phyloP scores from a whole-genome alignment of 23 red algal genomes.

The Gracilaria gracilis region DNA sequence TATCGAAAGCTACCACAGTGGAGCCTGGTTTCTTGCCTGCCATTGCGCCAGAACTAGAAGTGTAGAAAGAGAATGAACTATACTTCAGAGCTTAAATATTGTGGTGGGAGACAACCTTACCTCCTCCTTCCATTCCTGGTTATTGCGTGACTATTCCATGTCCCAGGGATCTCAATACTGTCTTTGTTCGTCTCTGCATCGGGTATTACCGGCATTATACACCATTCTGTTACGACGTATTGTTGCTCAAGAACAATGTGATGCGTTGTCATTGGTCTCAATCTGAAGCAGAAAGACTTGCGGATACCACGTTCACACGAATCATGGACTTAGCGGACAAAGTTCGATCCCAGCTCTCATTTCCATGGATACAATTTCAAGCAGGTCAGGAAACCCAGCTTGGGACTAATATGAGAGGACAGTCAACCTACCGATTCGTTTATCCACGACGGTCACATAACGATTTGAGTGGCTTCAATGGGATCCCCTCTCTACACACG shows the following conservation, averaged over 20 bases:
- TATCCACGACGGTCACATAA: not conserved
- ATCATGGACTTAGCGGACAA: slow-evolving; percentile 49
- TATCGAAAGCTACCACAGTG: slow-evolving; percentile 27
- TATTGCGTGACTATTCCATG: too few species aligned
- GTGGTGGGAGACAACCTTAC: slow-evolving; percentile 56
- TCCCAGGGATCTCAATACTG: slow-evolving; percentile 67
- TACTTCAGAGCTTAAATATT: slow-evolving; percentile 45
- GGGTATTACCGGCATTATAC: slow-evolving; percentile 71
- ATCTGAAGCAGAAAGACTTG: slow-evolving; percentile 51
- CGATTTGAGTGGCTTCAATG: not conserved
- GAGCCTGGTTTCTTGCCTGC: slow-evolving; percentile 52
- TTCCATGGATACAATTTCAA: slow-evolving; percentile 23
- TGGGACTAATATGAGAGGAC: not conserved
- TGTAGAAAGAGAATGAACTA: slow-evolving; percentile 25
- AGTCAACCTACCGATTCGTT: not conserved
- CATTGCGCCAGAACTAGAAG: slow-evolving; percentile 62
- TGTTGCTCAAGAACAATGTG: slow-evolving; percentile 48
- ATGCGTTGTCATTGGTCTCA: slow-evolving; percentile 36
- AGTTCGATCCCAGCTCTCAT: slow-evolving; percentile 31
- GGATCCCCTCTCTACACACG: not conserved
- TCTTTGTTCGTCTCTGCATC: slow-evolving; percentile 58
- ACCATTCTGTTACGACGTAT: slow-evolving; percentile 56
- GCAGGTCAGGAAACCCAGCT: not conserved
- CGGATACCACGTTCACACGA: slow-evolving; percentile 21
- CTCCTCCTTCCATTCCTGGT: slow-evolving; percentile 39